phyloP scores from a whole-genome alignment of 257 asterid species.

The Solanum habrochaites region DNA sequence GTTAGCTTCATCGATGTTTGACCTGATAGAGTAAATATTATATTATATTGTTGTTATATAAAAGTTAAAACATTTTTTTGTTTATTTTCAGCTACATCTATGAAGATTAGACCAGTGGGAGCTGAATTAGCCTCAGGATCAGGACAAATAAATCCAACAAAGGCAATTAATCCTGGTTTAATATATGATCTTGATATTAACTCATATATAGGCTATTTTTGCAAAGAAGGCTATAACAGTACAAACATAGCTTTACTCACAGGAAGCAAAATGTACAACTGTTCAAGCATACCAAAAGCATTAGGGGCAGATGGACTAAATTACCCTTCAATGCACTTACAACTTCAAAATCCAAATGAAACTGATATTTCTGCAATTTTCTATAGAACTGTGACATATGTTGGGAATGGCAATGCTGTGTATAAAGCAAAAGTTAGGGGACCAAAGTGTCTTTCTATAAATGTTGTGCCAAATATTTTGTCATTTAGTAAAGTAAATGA shows the following conservation, averaged over 20 bases:
- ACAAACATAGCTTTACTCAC: conserved; percentile 20
- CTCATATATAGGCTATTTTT: conserved; percentile 45
- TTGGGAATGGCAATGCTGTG: conserved; percentile 22
- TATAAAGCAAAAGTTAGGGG: conserved; percentile 34
- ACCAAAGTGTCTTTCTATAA: conserved; percentile 24
- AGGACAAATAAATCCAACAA: conserved; percentile 42
- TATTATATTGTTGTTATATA: not conserved
- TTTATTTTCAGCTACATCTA: conserved; percentile 29
- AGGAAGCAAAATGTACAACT: conserved; percentile 28
- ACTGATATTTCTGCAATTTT: conserved; percentile 32
- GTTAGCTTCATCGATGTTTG: not conserved
- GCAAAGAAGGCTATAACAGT: conserved; percentile 44
- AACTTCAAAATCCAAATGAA: conserved; percentile 8
- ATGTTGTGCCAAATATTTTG: conserved; percentile 33
- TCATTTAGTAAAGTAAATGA: conserved; percentile 19
- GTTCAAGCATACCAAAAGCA: conserved; percentile 24
- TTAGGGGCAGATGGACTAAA: conserved; percentile 56
- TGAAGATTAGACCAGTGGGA: conserved; percentile 29
- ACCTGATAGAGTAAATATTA: too few relatives aligned
- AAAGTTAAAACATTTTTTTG: not conserved
- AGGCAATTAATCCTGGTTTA: conserved; percentile 62
- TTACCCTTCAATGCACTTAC: conserved; percentile 55
- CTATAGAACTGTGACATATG: conserved; percentile 46
- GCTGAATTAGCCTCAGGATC: conserved; percentile 52
- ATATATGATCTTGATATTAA: conserved; percentile 30